Conservation (phyloP, 2,329 filamentous ascomycete genomes). For the Pseudogymnoascus sp. region DNA sequence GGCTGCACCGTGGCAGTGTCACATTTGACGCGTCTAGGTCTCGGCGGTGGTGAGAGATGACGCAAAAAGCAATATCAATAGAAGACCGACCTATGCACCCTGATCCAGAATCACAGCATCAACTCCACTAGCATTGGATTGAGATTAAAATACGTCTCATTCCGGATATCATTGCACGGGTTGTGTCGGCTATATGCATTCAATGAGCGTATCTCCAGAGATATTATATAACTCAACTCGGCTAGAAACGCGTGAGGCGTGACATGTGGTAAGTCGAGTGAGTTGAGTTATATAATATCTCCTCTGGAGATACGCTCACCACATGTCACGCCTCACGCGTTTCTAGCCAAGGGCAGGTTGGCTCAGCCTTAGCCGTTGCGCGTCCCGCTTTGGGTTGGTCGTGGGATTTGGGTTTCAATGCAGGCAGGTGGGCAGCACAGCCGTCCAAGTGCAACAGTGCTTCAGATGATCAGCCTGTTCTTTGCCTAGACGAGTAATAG, state of each 20-base stretch:
- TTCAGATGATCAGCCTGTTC: background rate
- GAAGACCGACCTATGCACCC: background rate
- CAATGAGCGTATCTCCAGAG: background rate
- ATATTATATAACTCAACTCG: too few relatives aligned
- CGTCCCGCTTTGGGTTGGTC: background rate
- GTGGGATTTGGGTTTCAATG: slow-evolving; percentile 1
- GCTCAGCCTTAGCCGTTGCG: background rate
- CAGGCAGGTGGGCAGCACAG: background rate
- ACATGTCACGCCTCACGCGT: too few relatives aligned
- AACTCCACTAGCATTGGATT: background rate
- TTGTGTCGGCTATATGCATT: background rate
- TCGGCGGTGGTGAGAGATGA: background rate
- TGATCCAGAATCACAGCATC: background rate
- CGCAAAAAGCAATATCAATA: background rate
- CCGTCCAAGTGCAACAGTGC: background rate
- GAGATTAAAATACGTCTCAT: background rate
- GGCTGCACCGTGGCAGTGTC: background rate
- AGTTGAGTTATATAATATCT: too few relatives aligned
- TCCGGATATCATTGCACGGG: background rate
- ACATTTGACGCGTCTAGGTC: background rate
- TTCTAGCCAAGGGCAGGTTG: background rate
- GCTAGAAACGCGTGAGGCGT: too few relatives aligned
- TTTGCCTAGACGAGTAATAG: background rate
- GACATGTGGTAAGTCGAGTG: too few relatives aligned
- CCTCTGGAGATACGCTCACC: too few relatives aligned